These are phyloP conservation scores for Microdochium trichocladiopsis DNA, from an alignment of 2,329 filamentous ascomycete species.

Conservation along the genomic window DNA sequence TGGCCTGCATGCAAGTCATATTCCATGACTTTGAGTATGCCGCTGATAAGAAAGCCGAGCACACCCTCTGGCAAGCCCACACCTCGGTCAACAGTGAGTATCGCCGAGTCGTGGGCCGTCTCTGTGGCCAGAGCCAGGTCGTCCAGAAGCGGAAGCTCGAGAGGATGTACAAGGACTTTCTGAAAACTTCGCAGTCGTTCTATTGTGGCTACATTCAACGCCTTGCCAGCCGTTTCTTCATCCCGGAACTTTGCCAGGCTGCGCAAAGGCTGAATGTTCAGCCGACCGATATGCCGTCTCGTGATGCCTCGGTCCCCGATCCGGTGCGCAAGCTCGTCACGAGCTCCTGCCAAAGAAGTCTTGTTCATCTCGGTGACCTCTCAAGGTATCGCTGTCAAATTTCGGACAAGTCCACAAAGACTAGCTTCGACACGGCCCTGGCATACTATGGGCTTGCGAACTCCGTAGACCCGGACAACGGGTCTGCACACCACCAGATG, in stretches of 20 bases:
- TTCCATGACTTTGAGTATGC: constrained; percentile 66
- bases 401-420: constrained; percentile 54
- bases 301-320: constrained; percentile 29
- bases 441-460: constrained; percentile 81
- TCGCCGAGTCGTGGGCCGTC: constrained; percentile 57
- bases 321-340: constrained; percentile 54
- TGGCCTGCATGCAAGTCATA: constrained; percentile 64
- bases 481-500: constrained; percentile 82
- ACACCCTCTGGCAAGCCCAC: constrained; percentile 73
- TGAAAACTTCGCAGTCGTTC: constrained; percentile 82
- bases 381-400: constrained; percentile 77
- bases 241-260: constrained; percentile 39
- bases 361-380: constrained; percentile 85
- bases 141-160: constrained; percentile 70
- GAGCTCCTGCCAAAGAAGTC: constrained; percentile 70
- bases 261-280: constrained; percentile 34
- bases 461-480: constrained; percentile 70
- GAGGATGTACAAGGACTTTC: constrained; percentile 75
- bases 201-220: constrained; percentile 82
- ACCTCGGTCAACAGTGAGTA: constrained; percentile 72
- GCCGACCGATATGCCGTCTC: constrained; percentile 33
- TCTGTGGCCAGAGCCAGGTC: constrained; percentile 41
- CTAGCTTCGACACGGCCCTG: constrained; percentile 72
- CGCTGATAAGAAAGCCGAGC: constrained; percentile 56
- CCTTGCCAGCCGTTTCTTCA: constrained; percentile 55